These are phyloP conservation scores for Bremia lactucae DNA, from an alignment of 352 stramenopile species.

Conservation along the genomic window DNA sequence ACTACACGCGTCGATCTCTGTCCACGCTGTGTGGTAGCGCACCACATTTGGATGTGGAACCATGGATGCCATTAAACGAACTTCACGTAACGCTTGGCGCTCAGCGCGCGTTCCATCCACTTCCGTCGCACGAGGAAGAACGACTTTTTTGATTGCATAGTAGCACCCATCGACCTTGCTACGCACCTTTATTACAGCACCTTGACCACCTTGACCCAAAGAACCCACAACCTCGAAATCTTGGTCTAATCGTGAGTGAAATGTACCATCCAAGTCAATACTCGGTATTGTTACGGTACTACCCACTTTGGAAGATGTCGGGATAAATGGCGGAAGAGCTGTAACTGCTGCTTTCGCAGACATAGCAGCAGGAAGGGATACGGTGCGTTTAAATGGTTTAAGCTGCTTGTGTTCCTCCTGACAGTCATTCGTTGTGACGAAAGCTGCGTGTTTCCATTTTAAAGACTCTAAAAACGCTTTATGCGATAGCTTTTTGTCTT, in stretches of 20 bases:
- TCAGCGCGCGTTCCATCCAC: slow-evolving; percentile 31
- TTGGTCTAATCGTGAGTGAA: slow-evolving; percentile 45
- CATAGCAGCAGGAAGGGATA: slow-evolving; percentile 14
- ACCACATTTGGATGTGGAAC: slow-evolving; percentile 62
- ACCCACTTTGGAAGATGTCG: slow-evolving; percentile 6
- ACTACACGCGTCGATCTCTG: slow-evolving; percentile 37
- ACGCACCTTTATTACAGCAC: slow-evolving; percentile 61
- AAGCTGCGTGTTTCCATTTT: slow-evolving; percentile 11
- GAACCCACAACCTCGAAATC: slow-evolving; percentile 61
- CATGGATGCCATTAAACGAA: slow-evolving; percentile 66
- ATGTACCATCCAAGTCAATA: slow-evolving; percentile 1
- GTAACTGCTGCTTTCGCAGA: slow-evolving; percentile 10
- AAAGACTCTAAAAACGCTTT: slow-evolving; percentile 13
- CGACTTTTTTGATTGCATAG: slow-evolving; percentile 75
- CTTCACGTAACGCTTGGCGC: slow-evolving; percentile 56
- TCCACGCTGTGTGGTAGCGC: slow-evolving; percentile 72
- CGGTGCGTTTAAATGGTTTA: slow-evolving; percentile 16
- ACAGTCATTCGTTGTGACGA: slow-evolving; percentile 11
- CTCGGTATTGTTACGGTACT: neutral
- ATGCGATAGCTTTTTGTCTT: slow-evolving; percentile 18
- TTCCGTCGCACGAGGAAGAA: slow-evolving; percentile 31
- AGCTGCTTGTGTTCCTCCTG: slow-evolving; percentile 3
- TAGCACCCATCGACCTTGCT: slow-evolving; percentile 60
- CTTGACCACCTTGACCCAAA: slow-evolving; percentile 63
- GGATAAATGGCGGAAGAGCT: slow-evolving; percentile 12